These are phyloP conservation scores for Pestalotiopsis sp. DNA, from an alignment of 2,329 filamentous ascomycete genomes.

Conservation along the genomic window DNA sequence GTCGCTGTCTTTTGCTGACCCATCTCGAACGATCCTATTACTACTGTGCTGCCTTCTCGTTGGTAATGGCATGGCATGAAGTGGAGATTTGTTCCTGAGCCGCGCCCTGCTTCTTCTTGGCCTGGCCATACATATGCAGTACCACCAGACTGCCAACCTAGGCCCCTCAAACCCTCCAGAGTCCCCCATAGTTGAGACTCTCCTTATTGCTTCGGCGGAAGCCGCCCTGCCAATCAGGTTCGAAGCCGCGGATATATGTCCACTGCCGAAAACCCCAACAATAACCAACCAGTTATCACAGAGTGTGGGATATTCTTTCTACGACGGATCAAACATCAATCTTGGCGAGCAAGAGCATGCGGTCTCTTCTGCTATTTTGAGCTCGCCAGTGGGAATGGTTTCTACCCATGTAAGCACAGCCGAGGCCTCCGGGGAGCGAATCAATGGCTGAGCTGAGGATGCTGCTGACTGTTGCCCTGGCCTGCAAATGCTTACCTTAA, in stretches of 20 bases:
- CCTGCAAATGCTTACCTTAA: background rate
- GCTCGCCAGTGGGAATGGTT: background rate
- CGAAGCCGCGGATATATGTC: background rate
- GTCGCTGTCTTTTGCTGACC: background rate
- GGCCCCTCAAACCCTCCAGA: background rate
- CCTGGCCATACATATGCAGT: background rate
- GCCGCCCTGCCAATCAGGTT: background rate
- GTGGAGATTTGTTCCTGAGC: background rate
- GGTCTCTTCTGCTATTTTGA: background rate
- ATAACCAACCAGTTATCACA: background rate
- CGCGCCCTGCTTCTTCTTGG: background rate
- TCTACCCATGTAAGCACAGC: background rate
- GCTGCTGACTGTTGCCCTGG: background rate
- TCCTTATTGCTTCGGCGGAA: background rate
- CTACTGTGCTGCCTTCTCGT: background rate
- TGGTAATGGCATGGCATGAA: background rate
- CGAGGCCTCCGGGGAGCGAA: background rate
- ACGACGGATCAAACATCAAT: too few relatives aligned
- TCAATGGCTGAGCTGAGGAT: background rate
- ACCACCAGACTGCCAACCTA: background rate
- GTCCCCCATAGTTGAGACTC: background rate
- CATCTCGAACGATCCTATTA: background rate
- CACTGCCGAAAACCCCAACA: background rate
- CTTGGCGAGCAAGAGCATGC: background rate
- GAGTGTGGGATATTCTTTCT: too few relatives aligned